These are phyloP conservation scores for Nitzschia sp. DNA, from an alignment of 108 stramenopile genomes.

Conservation along the genomic window DNA sequence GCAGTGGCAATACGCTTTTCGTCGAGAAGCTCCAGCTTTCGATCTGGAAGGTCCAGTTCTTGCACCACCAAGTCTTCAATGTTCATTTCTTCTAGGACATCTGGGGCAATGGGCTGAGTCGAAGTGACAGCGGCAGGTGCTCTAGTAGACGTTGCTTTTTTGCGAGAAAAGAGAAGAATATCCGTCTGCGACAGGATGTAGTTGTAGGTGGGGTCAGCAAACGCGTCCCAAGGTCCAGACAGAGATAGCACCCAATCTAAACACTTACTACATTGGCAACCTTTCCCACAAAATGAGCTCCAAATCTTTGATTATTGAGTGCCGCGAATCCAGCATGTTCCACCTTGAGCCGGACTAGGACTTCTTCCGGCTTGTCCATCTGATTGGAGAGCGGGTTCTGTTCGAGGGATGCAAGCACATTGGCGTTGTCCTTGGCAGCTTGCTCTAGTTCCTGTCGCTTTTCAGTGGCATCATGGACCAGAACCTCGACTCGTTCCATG, in stretches of 20 bases:
- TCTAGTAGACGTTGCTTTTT: constrained; percentile 27
- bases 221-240: neutral
- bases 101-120: constrained; percentile 69
- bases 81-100: constrained; percentile 73
- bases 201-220: neutral
- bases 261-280: constrained; percentile 79
- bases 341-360: constrained; percentile 90
- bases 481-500: constrained; percentile 56
- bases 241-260: neutral
- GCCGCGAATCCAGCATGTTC: constrained; percentile 94
- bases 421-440: constrained; percentile 38
- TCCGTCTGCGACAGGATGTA: constrained; percentile 41
- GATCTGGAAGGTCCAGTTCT: constrained; percentile 59
- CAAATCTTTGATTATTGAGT: constrained; percentile 90
- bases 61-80: constrained; percentile 84
- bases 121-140: constrained; percentile 11
- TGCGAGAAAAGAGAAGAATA: constrained; percentile 82
- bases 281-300: constrained; percentile 85
- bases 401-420: constrained; percentile 24
- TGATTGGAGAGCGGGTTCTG: constrained; percentile 42
- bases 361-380: constrained; percentile 75
- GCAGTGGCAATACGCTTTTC: constrained; percentile 62
- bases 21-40: constrained; percentile 71
- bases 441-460: constrained; percentile 38
- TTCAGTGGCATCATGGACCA: constrained; percentile 60